phyloP scores from a whole-genome alignment of 108 stramenopile genomes.

The Licmophora abbreviata region DNA sequence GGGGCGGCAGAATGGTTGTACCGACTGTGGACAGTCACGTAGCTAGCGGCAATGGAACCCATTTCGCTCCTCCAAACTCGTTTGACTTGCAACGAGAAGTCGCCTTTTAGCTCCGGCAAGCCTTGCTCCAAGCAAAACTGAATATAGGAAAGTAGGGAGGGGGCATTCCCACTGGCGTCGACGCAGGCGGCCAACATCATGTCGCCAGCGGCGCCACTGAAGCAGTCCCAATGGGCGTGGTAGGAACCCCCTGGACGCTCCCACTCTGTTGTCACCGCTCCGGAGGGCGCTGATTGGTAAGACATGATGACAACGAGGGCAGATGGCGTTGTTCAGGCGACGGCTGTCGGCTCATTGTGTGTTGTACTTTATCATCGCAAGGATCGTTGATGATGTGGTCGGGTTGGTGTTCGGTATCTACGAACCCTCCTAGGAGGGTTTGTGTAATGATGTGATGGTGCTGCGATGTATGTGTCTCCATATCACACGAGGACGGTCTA shows the following conservation, averaged over 20 bases:
- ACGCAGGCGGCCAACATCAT: slow-evolving; percentile 76
- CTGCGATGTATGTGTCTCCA: too few relatives aligned
- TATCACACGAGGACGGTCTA: too few relatives aligned
- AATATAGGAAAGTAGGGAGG: slow-evolving; percentile 28
- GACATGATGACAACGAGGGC: too few relatives aligned
- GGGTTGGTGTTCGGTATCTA: too few relatives aligned
- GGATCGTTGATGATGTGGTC: too few relatives aligned
- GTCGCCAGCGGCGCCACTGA: slow-evolving; percentile 81
- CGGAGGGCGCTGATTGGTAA: too few relatives aligned
- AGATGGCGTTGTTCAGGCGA: too few relatives aligned
- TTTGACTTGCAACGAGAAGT: slow-evolving; percentile 36
- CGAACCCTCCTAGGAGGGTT: too few relatives aligned
- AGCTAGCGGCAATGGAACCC: slow-evolving; percentile 60
- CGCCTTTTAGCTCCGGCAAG: slow-evolving; percentile 52
- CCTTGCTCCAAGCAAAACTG: slow-evolving; percentile 37
- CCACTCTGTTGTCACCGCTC: too few relatives aligned
- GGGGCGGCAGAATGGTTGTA: slow-evolving; percentile 60
- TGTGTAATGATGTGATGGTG: too few relatives aligned
- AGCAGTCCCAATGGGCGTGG: slow-evolving; percentile 80
- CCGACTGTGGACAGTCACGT: slow-evolving; percentile 49
- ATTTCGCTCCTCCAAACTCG: slow-evolving; percentile 52
- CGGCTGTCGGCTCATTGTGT: too few relatives aligned
- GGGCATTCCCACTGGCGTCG: slow-evolving; percentile 42
- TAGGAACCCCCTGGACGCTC: not conserved
- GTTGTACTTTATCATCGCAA: too few relatives aligned